phyloP scores from a whole-genome alignment of 2,329 filamentous ascomycete genomes.

The Trichoderma citrinoviride region DNA sequence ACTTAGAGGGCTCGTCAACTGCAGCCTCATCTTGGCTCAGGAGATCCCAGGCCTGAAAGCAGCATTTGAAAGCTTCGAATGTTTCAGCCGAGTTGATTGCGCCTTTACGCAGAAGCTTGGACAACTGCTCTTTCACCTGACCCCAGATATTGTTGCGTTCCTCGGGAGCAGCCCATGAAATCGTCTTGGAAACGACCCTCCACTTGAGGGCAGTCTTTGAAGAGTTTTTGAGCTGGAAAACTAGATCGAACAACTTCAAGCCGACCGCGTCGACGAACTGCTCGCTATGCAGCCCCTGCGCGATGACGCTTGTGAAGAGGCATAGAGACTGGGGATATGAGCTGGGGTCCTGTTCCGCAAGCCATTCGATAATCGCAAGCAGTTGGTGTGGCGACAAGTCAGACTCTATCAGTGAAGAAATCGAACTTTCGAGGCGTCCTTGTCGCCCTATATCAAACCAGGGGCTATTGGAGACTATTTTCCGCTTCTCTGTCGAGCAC shows the following conservation, averaged over 20 bases:
- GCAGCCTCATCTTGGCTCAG: conserved; percentile 38
- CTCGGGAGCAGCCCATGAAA: conserved; percentile 36
- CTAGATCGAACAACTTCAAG: conserved; percentile 39
- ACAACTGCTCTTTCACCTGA: conserved; percentile 33
- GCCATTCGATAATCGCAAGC: conserved; percentile 43
- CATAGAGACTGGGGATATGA: conserved; percentile 36
- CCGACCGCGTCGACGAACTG: conserved; percentile 44
- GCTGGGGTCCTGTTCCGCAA: conserved; percentile 37
- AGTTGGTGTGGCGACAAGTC: conserved; percentile 47
- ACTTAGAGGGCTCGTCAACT: conserved; percentile 31
- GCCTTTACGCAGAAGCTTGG: conserved; percentile 35
- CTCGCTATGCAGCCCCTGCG: conserved; percentile 42
- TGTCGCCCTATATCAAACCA: conserved; percentile 35
- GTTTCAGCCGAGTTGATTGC: conserved; percentile 37
- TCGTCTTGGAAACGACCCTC: conserved; percentile 39
- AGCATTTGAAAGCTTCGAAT: conserved; percentile 43
- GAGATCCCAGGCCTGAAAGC: conserved; percentile 39
- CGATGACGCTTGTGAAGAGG: conserved; percentile 44
- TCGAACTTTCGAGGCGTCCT: conserved; percentile 23
- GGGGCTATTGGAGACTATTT: conserved; percentile 30
- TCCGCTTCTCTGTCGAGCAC: conserved; percentile 34
- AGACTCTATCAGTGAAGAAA: conserved; percentile 38
- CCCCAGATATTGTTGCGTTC: conserved; percentile 36
- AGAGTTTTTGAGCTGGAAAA: conserved; percentile 33
- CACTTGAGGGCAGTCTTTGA: conserved; percentile 40